Evolutionary conservation across 2,329 filamentous ascomycete species (phyloP), one percentile per base, ranked within the genome.

Genomic region (Fusarium tupiense): DNA sequence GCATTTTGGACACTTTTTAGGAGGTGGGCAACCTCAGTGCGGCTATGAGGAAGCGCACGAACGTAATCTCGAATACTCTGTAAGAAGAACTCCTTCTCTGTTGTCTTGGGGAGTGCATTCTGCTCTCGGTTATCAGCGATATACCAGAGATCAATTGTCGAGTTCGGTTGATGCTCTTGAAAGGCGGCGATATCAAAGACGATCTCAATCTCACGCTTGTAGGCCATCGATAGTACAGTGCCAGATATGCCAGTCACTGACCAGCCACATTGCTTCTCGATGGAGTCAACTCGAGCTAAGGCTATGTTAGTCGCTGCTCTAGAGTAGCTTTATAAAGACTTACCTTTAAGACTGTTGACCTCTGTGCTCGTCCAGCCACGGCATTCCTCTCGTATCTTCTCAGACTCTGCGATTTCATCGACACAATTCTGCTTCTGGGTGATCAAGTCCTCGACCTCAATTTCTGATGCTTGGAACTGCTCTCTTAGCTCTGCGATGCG

Each of bases 291-390:
- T 70, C 89, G 90, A 52, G 84, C 92, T 94, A 77, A 47, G 38
- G 41, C 26, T n/a, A 50, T 57, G 81, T 89, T 80, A 88, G 84
- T 69, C 58, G 29, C 8, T 20, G 14, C 20, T 17, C 41, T n/a
- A 50, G 33, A 20, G 38, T 24, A 38, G 8, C 29, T 35, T 26
- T 37, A 20, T 22, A 41, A 12, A 24, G 40, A 52, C 79, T 37
- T 87, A 94, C 93, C 89, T 88, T 95, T 95, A n/a, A 97, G 86
- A 44, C 86, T 85, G 72, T 89, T 89, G 72, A 98, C 94, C 83
- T 98, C 96, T 35, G 88, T 91, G 60, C 92, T 90, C 64, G 92
- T 96, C 92, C 95, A 98, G 44, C 96, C 95, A 61, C 95, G 91
- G 80, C 93, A 97, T 78, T 97, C 93, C 81, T 98, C 95, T 71